A percentile compares a stretch with the other conserved stretches of the same genome.
These are phyloP conservation scores for Suillus placidus DNA, from an alignment of 768 basidiomycete species.

Conservation along the genomic window DNA sequence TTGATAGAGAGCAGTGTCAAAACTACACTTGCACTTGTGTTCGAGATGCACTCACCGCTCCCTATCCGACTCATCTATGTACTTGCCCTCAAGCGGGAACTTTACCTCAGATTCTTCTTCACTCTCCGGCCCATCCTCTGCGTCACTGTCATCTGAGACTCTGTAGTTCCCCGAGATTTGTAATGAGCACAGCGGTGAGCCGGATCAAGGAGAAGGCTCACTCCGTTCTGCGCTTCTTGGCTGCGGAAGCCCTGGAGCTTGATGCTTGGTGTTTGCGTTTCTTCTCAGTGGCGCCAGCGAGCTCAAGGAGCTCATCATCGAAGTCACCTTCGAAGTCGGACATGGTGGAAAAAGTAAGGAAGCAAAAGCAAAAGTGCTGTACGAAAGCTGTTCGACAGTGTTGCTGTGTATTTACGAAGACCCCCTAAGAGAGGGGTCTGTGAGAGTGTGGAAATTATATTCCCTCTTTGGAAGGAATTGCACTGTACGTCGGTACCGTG, in stretches of 20 bases:
- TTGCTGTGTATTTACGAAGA: conserved; percentile 3
- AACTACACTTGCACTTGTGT: conserved; percentile 28
- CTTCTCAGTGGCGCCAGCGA: conserved; percentile 70
- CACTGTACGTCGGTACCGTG: not conserved
- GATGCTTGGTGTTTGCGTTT: conserved; percentile 64
- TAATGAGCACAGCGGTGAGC: conserved; percentile 13
- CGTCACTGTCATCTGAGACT: conserved; percentile 47
- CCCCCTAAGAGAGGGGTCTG: conserved; percentile 1
- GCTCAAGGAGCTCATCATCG: conserved; percentile 77
- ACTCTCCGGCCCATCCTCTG: conserved; percentile 62
- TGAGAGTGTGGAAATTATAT: not conserved
- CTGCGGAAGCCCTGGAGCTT: conserved; percentile 43
- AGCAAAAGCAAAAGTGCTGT: not conserved
- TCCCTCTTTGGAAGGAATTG: not conserved
- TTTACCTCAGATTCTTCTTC: conserved; percentile 63
- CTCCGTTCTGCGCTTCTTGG: conserved; percentile 76
- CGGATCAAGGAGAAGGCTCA: conserved; percentile 39
- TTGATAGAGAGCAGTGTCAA: conserved; percentile 27
- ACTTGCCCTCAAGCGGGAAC: conserved; percentile 92
- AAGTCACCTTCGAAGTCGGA: conserved; percentile 55
- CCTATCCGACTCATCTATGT: conserved; percentile 81
- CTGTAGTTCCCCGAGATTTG: conserved; percentile 26
- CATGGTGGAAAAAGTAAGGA: conserved; percentile 33
- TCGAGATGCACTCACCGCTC: conserved; percentile 59
- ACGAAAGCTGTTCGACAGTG: not conserved